phyloP scores from a whole-genome alignment of 805 yeast genomes.

The Dipodascus albidus region DNA sequence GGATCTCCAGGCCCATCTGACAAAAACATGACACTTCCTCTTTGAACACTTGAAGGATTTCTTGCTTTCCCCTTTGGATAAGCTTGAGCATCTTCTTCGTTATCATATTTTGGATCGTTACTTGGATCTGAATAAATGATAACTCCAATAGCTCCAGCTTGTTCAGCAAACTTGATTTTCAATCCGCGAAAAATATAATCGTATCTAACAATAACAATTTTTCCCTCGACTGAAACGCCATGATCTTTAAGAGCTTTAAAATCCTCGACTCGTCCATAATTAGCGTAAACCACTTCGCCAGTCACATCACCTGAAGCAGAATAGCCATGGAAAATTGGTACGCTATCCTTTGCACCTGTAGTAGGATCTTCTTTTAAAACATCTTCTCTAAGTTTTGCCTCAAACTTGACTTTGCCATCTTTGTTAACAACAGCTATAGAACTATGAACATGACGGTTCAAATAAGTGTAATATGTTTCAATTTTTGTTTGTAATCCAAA shows the following conservation, averaged over 20 bases:
- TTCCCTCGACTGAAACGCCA: constrained; percentile 42
- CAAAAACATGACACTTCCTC: constrained; percentile 62
- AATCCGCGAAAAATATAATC: constrained; percentile 61
- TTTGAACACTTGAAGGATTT: constrained; percentile 62
- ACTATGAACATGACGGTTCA: constrained; percentile 52
- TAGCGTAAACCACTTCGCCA: constrained; percentile 51
- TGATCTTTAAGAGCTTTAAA: constrained; percentile 35
- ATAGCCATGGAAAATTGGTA: constrained; percentile 70
- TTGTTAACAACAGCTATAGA: constrained; percentile 33
- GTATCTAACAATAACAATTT: constrained; percentile 56
- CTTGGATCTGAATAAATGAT: constrained; percentile 60
- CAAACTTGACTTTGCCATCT: constrained; percentile 29
- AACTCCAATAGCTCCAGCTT: constrained; percentile 56
- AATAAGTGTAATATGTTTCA: constrained; percentile 48
- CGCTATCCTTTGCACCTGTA: constrained; percentile 31
- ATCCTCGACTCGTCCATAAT: constrained; percentile 56
- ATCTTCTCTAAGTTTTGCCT: constrained; percentile 45
- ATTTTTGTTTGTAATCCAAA: constrained; percentile 45
- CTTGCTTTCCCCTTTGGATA: constrained; percentile 74
- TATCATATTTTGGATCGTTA: constrained; percentile 28
- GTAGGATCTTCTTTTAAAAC: constrained; percentile 41
- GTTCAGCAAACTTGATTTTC: constrained; percentile 68
- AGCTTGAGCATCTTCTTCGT: constrained; percentile 44
- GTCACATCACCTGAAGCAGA: constrained; percentile 69
- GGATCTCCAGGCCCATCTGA: constrained; percentile 66